These are phyloP conservation scores for Aspergillus hiratsukae DNA, from an alignment of 2,329 filamentous ascomycete species.

Conservation along the genomic window DNA sequence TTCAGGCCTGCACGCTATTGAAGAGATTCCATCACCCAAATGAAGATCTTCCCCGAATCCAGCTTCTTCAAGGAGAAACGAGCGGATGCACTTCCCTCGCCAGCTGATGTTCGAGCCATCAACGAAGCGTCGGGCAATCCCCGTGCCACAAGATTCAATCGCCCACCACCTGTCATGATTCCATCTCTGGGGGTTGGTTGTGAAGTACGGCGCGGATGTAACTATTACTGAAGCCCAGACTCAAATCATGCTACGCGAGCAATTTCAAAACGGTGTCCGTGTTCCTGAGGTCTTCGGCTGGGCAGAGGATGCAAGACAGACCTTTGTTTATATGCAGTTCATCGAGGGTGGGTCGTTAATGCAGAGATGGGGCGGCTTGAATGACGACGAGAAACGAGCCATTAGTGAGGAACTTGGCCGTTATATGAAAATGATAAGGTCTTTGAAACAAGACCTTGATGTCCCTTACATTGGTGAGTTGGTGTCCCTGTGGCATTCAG, in stretches of 20 bases:
- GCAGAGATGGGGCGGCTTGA: conserved; percentile 21
- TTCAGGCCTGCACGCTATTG: not conserved
- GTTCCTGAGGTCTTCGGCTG: conserved; percentile 23
- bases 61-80: not conserved
- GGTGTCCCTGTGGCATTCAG: conserved; percentile 1
- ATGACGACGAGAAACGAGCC: conserved; percentile 19
- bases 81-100: conserved; percentile 21
- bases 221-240: conserved; percentile 27
- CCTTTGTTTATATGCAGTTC: conserved; percentile 25
- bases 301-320: conserved; percentile 17
- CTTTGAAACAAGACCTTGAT: conserved; percentile 8
- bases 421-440: conserved; percentile 20
- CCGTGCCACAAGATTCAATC: conserved; percentile 17
- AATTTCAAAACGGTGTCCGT: conserved; percentile 22
- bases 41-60: not conserved
- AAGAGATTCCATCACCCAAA: not conserved
- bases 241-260: conserved; percentile 24
- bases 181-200: conserved; percentile 29
- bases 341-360: conserved; percentile 18
- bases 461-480: conserved; percentile 21
- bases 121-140: conserved; percentile 18
- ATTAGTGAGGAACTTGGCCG: conserved; percentile 29
- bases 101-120: conserved; percentile 25
- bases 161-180: conserved; percentile 28
- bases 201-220: conserved; percentile 34